Evolutionary conservation across 148 eudicot genomes (phyloP), one percentile per base, ranked within the genome.

Genomic region (Vaccinium vitisidaea): DNA sequence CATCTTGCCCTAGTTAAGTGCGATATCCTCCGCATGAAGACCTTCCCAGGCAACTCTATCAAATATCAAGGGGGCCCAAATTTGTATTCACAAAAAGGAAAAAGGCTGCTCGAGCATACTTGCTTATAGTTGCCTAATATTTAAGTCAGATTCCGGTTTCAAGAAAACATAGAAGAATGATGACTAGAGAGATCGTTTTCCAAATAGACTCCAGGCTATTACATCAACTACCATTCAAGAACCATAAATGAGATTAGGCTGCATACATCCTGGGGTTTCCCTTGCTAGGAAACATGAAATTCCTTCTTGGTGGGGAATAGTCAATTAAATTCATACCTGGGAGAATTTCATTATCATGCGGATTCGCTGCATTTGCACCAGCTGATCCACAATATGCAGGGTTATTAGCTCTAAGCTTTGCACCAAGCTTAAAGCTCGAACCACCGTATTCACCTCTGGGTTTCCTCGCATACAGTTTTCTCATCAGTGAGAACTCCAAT

Each of bases 401-500:
- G 77, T 7, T 71, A 30, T 82, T 70, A 50, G 25, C 46, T 56
- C 79, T 36, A 11, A 25, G 84, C 55, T 82, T 61, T 12, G 49
- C 39, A 13, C 30, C 75, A 50, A 12, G 78, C 82, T 67, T 65
- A 49, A 67, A 13, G 9, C 9, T 23, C 0, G 77, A 69, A 67
- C 63, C 32, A 70, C 77, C 43, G 15, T 39, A 27, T 58, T 80
- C 83, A 80, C 69, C 70, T 71, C 27, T 78, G 78, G 84, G 46
- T 80, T 53, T 80, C 79, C 30, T 81, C 75, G 75, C 80, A 55
- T 21, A 13, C 58, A n/a, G 32, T 85, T 19, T 85, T 43, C 43
- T 85, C 8, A 25, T 8, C 49, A 39, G 69, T 39, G 84, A 80
- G 71, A 79, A 73, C 80, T 80, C 83, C 39, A 18, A 23, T 27